These are phyloP conservation scores for Polyporus tsugae DNA, from an alignment of 1,284 basidiomycete species.

Conservation along the genomic window DNA sequence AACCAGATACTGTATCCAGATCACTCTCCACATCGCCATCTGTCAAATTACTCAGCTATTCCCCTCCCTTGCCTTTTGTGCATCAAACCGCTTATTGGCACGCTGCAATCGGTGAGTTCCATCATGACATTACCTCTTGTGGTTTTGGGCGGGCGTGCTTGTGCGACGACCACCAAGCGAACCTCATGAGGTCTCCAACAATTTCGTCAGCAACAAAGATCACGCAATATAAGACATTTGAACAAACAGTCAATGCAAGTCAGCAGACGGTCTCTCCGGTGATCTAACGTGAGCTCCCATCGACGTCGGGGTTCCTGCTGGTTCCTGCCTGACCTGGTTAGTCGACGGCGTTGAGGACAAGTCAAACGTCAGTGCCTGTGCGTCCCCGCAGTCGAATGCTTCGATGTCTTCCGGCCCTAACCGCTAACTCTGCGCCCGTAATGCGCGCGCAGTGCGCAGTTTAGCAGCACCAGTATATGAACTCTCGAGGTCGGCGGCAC, in stretches of 20 bases:
- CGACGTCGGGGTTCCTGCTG: constrained; percentile 25
- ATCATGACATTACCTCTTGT: constrained; percentile 15
- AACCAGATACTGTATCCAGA: constrained; percentile 20
- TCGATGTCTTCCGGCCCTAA: constrained; percentile 27
- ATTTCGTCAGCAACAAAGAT: neutral
- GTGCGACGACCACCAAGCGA: neutral
- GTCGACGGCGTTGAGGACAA: constrained; percentile 16
- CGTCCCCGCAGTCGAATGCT: constrained; percentile 25
- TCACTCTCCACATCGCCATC: constrained; percentile 29
- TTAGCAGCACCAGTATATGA: constrained; percentile 29
- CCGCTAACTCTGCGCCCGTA: constrained; percentile 25
- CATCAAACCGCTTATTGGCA: constrained; percentile 15
- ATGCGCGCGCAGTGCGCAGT: constrained; percentile 30
- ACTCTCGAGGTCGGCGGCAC: constrained; percentile 13
- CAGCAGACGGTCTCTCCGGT: constrained; percentile 14
- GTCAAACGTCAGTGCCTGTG: constrained; percentile 9
- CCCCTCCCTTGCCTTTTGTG: neutral
- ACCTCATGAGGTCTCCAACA: constrained; percentile 1
- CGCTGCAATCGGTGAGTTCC: constrained; percentile 8
- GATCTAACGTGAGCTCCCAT: constrained; percentile 20
- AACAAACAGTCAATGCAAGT: neutral
- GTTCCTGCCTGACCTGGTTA: constrained; percentile 22
- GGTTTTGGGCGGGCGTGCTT: neutral
- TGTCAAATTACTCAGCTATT: constrained; percentile 27
- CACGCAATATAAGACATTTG: neutral